Evolutionary conservation across 1,284 basidiomycete genomes (phyloP), one percentile per base, ranked within the genome.

Genomic region (Boletus sp.): DNA sequence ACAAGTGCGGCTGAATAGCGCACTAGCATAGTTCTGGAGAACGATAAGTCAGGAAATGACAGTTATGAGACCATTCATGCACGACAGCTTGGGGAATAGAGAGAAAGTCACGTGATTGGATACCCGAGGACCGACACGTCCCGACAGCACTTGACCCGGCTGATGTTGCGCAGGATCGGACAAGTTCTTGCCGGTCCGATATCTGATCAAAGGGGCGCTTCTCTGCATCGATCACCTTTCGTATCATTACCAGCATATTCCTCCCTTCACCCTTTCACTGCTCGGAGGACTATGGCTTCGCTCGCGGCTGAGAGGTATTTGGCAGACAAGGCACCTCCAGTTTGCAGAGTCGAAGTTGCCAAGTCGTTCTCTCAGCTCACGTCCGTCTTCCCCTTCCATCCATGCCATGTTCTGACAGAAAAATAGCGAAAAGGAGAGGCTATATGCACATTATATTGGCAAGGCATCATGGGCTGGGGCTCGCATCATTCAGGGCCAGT

Each of bases 401-500:
- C 20, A 5, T 4, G 2, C 14, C 14, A 26, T 39, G 8, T 17
- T 17, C 44, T 49, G 16, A 48, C 34, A 27, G 40, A 44, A 17
- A 36, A 42, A 7, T 45, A 89, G 85, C 49, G 69, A 78, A 5
- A 78, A 76, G 57, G 88, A 91, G 62, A 87, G 86, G 68, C 76
- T 82, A 53, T 91, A 91, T 57, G 78, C 84, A 2, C 86, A 91
- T 64, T 81, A 77, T 58, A 41, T 89, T 14, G 76, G 75, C 9
- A 57, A 79, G 56, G 88, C 87, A 8, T 80, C 81, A 1, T 92
- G 90, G 89, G 84, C 85, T 0, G 89, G 90, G 29, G 86, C 80
- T 40, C 76, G 85, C 38, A 84, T 92, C 65, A 86, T 91, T 51
- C 85, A 90, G 70, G 83, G 76, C 59, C 88, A 91, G 69, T 89